phyloP scores from a whole-genome alignment of 805 yeast species.

The Metschnikowia chrysomelidarum region DNA sequence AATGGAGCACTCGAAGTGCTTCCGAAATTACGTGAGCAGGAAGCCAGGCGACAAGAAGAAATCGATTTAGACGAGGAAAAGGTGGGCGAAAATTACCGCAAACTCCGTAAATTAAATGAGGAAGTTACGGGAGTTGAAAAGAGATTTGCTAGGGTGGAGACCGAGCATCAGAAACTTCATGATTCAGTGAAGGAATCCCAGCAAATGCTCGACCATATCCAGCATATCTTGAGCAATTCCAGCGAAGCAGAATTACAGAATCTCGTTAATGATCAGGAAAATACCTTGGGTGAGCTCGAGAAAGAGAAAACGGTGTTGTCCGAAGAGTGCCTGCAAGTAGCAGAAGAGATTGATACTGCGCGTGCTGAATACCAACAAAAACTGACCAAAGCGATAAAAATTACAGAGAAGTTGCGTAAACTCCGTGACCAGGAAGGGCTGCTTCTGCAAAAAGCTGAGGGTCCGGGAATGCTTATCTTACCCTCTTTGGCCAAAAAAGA shows the following conservation, averaged over 20 bases:
- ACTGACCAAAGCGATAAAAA: slow-evolving; percentile 34
- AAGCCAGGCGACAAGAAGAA: slow-evolving; percentile 30
- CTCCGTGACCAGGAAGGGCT: slow-evolving; percentile 20
- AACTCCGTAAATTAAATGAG: slow-evolving; percentile 33
- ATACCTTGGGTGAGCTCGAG: slow-evolving; percentile 22
- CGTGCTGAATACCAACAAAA: slow-evolving; percentile 33
- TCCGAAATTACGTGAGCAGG: slow-evolving; percentile 24
- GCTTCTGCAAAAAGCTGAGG: slow-evolving; percentile 25
- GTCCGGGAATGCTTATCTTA: slow-evolving; percentile 35
- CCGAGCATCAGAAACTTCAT: slow-evolving; percentile 25
- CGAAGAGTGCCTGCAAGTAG: slow-evolving; percentile 25
- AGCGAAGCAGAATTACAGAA: slow-evolving; percentile 14
- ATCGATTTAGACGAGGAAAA: slow-evolving; percentile 35
- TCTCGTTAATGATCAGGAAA: slow-evolving; percentile 20
- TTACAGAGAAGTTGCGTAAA: slow-evolving; percentile 21
- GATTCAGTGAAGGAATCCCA: slow-evolving; percentile 9
- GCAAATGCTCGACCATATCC: slow-evolving; percentile 11
- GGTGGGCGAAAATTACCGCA: slow-evolving; percentile 43
- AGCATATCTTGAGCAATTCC: slow-evolving; percentile 15
- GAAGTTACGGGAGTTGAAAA: slow-evolving; percentile 33
- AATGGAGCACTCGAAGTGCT: slow-evolving; percentile 18
- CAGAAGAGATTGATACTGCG: slow-evolving; percentile 28
- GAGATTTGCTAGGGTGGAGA: slow-evolving; percentile 29
- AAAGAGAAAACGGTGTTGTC: slow-evolving; percentile 26
- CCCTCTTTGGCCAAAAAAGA: slow-evolving; percentile 37